These are phyloP conservation scores for Pseudogymnoascus pannorum DNA, from an alignment of 2,329 filamentous ascomycete genomes.

Conservation along the genomic window DNA sequence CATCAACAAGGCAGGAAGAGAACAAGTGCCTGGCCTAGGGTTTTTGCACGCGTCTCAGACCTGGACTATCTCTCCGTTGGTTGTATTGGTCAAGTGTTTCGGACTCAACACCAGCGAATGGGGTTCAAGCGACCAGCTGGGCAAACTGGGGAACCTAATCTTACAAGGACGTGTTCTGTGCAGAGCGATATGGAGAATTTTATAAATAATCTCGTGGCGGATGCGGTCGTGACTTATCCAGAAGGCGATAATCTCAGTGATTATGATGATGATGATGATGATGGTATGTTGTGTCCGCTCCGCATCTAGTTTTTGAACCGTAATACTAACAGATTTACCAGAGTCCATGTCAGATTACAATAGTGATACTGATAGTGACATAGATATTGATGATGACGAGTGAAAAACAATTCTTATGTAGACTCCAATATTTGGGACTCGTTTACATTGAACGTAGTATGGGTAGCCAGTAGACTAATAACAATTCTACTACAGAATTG, in stretches of 20 bases:
- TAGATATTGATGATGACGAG: not conserved
- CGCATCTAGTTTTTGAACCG: not conserved
- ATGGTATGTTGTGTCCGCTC: not conserved
- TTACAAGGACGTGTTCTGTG: not conserved
- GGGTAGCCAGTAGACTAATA: not conserved
- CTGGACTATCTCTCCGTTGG: conserved; percentile 10
- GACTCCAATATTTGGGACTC: not conserved
- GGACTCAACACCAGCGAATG: not conserved
- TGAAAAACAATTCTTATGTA: not conserved
- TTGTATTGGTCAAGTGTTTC: not conserved
- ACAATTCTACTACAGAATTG: not conserved
- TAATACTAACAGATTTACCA: not conserved
- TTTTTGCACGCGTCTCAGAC: conserved; percentile 32
- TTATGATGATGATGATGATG: no score
- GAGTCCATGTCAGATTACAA: not conserved
- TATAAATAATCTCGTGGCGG: not conserved
- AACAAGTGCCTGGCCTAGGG: conserved; percentile 33
- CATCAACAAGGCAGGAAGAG: conserved; percentile 12
- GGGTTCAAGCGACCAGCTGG: not conserved
- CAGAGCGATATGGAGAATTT: not conserved
- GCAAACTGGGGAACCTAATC: not conserved
- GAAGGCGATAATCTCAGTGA: not conserved
- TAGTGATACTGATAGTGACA: not conserved
- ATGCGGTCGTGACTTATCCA: not conserved
- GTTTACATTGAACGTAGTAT: not conserved